Base-by-base conservation (phyloP, 2,329 filamentous ascomycete genomes). In the Ophiocordyceps australis region DNA sequence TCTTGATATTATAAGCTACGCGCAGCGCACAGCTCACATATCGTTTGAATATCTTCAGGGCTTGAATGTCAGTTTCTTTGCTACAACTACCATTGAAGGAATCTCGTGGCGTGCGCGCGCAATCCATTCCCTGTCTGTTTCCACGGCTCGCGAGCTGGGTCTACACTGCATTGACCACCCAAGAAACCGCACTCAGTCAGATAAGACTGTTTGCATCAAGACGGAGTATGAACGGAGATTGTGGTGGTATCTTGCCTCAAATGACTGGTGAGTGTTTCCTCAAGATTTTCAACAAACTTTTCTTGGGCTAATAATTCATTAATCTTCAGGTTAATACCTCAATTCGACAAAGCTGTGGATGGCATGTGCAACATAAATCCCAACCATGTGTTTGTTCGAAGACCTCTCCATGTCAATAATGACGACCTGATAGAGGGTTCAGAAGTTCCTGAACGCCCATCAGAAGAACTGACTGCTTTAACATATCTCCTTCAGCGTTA, bases 191-290 rank as follows among this genome's bases (percentile, higher is more conserved):
- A 17, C 31, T 6, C 28, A 32, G 7, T 33, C 34, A 1, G 37
- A 38, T 3, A 19, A 30, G 12, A 29, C 31, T 13, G 32, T 32
- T 3, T 41, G 39, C 13, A 10, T 47, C 2, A 39, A 39, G 18
- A 37, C 34, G 5, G 55, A 59, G 28, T 42, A 52, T 20, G 54
- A 48, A 21, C 39, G 55, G 12, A 41, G 55, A 23, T 33, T 56
- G 4, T 59, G 55, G 55, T 59, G 55, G 54, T 52, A 56, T 32
- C 38, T 59, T 5, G 43, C 43, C 8, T 38, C 47, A 1, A 50
- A 46, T 5, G 53, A 58, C 31, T 55, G 50, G 54, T 52, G 30
- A 34, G 40, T 10, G 14, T 11, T 12, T 11, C 20, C 7, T 7
- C 17, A 55, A 50, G 40, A 41, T 56, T 32, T 31, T 54, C 7